These are phyloP conservation scores for Datura wrightii DNA, from an alignment of 257 asterid genomes.

Conservation along the genomic window DNA sequence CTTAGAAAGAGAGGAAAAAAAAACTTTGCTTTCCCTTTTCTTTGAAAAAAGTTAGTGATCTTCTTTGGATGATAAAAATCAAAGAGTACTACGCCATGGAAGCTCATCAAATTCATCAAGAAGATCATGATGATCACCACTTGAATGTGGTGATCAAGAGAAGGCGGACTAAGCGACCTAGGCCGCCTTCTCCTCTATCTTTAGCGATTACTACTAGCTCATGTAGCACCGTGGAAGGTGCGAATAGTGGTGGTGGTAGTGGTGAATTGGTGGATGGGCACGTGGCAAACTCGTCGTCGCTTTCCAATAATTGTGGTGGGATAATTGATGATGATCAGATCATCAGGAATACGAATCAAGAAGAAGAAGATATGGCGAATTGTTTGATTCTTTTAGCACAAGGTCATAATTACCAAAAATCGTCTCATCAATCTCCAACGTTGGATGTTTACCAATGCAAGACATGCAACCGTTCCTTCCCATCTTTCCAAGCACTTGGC, in stretches of 20 bases:
- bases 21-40: slow-evolving; percentile 32
- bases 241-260: not conserved
- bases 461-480: slow-evolving; percentile 50
- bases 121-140: slow-evolving; percentile 31
- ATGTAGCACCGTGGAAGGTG: slow-evolving; percentile 47
- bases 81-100: slow-evolving; percentile 42
- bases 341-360: slow-evolving; percentile 29
- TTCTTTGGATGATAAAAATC: slow-evolving; percentile 1
- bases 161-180: slow-evolving; percentile 71
- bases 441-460: slow-evolving; percentile 46
- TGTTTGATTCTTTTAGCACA: slow-evolving; percentile 54
- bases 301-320: slow-evolving; percentile 40
- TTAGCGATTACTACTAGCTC: slow-evolving; percentile 58
- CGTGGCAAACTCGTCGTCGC: slow-evolving; percentile 33
- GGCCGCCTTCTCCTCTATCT: slow-evolving; percentile 57
- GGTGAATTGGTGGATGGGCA: slow-evolving; percentile 30
- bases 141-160: slow-evolving; percentile 53
- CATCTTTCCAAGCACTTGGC: slow-evolving; percentile 58
- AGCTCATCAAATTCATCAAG: slow-evolving; percentile 35
- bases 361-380: slow-evolving; percentile 58
- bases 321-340: slow-evolving; percentile 8
- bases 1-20: not conserved
- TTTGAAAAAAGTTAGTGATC: not conserved
- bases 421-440: not conserved
- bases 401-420: slow-evolving; percentile 28